Evolutionary conservation across 2,329 filamentous ascomycete species (phyloP).

Genomic region (Penicillium janthinellum): DNA sequence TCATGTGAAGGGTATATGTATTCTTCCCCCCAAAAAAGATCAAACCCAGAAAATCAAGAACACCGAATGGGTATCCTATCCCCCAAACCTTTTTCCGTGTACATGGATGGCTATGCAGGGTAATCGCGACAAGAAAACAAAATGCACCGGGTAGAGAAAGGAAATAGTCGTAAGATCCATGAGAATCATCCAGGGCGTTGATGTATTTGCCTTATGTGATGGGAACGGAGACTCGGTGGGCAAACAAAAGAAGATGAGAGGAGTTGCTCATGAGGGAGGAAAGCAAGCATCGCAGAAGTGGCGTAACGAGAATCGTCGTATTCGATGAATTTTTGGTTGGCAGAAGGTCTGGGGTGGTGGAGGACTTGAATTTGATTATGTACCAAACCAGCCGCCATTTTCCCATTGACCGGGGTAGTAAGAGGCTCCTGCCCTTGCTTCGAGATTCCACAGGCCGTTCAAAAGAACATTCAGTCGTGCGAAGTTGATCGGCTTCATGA

Average conservation of each 20-base stretch:
- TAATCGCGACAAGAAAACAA: not conserved
- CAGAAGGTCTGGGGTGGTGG: too few species aligned
- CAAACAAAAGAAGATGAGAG: not conserved
- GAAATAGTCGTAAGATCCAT: conserved; percentile 4
- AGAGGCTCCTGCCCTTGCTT: conserved; percentile 62
- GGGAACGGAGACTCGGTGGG: not conserved
- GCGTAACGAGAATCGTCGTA: not conserved
- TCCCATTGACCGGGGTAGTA: conserved; percentile 79
- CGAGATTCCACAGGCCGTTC: conserved; percentile 65
- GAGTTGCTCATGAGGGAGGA: not conserved
- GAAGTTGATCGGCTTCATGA: conserved; percentile 86
- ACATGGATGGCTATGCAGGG: conserved; percentile 3
- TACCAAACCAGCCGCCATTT: conserved; percentile 76
- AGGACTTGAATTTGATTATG: not conserved
- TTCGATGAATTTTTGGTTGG: not conserved
- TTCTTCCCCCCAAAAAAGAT: not conserved
- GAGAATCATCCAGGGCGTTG: conserved; percentile 3
- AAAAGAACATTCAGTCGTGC: conserved; percentile 70
- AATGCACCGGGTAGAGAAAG: conserved; percentile 2
- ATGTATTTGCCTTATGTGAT: not conserved
- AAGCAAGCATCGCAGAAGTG: not conserved
- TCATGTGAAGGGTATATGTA: conserved; percentile 11
- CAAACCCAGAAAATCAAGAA: conserved; percentile 1
- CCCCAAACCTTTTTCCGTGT: conserved; percentile 6
- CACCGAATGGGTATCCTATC: conserved; percentile 1